Base-by-base conservation (phyloP, 179 eudicot species). In the Amaranthus tricolor region DNA sequence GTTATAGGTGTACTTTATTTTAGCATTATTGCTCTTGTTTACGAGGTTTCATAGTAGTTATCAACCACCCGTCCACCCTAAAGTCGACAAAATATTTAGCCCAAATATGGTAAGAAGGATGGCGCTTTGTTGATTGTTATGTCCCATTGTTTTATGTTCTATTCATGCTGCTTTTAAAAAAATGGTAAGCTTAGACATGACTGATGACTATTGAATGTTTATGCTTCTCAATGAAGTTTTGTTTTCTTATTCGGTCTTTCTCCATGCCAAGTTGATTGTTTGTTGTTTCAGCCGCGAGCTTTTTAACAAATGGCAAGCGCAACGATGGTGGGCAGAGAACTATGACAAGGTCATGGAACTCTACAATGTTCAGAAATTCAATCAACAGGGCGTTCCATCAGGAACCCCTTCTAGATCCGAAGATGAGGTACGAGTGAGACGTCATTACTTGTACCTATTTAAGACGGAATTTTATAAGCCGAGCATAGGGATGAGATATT, bases 311-410 rank as follows among this genome's bases (percentile, higher is more conserved):
- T 88, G 89, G 91, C 97, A 93, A 91, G 98, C 98, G 66, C 98
- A 93, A 81, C 88, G 86, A 76, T 93, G 98, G 98, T 93, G 98
- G 98, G 82, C 95, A 57, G 97, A 91, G 81, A 91, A 91, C 78
- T 88, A 82, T 70, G 98, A 93, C 65, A 93, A 87, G 75, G 89
- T 93, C 61, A 88, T 88, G 88, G 98, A 93, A 72, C 95, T 93
- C 19, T 93, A 93, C 77, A 93, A 93, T 66, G 98, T 93, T 73
- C 89, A 91, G 73, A 88, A 85, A 80, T 79, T 91, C 70, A 91
- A 93, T 77, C 89, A 85, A 65, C 91, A 93, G 79, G 79, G 85
- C 43, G 88, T 89, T 49, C 93, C 98, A 19, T 84, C 83, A 62
- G 89, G 91, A 50, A 85, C 91, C 52, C 86, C 95, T 70, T 83